phyloP scores from a whole-genome alignment of 805 yeast species.

The Ogataea paraovalis region DNA sequence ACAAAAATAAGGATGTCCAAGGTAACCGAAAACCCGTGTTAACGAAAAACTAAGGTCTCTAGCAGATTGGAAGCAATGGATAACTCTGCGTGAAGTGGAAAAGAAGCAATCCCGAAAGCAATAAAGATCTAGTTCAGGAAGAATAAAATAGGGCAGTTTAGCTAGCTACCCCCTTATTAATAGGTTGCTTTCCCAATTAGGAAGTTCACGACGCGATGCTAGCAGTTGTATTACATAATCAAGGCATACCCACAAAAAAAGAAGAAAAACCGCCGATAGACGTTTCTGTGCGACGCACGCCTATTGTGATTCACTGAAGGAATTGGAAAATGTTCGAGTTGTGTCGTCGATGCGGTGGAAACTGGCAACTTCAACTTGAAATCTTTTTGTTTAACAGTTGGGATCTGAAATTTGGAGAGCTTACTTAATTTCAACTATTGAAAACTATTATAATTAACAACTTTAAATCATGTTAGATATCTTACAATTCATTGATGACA shows the following conservation, averaged over 20 bases:
- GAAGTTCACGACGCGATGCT: neutral
- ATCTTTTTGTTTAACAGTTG: too few relatives aligned
- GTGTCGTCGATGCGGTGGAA: neutral
- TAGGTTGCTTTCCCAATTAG: neutral
- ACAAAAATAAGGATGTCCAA: too few relatives aligned
- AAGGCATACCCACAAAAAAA: neutral
- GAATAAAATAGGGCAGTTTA: neutral
- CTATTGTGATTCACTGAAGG: neutral
- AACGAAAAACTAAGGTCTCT: too few relatives aligned
- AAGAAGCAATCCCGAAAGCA: too few relatives aligned
- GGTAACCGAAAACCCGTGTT: too few relatives aligned
- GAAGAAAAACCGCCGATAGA: neutral
- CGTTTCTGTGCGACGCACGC: neutral
- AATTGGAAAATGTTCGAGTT: neutral
- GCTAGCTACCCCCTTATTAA: neutral
- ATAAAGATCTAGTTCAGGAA: too few relatives aligned
- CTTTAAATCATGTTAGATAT: conserved; percentile 75
- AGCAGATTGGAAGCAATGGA: too few relatives aligned
- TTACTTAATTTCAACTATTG: too few relatives aligned
- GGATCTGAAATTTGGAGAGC: too few relatives aligned
- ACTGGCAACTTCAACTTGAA: neutral
- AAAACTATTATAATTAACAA: neutral
- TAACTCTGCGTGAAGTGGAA: too few relatives aligned
- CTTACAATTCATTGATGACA: conserved; percentile 86
- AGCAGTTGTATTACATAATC: neutral